phyloP scores from a whole-genome alignment of 768 basidiomycete species.

The Tylopilus rubrobrunneus region DNA sequence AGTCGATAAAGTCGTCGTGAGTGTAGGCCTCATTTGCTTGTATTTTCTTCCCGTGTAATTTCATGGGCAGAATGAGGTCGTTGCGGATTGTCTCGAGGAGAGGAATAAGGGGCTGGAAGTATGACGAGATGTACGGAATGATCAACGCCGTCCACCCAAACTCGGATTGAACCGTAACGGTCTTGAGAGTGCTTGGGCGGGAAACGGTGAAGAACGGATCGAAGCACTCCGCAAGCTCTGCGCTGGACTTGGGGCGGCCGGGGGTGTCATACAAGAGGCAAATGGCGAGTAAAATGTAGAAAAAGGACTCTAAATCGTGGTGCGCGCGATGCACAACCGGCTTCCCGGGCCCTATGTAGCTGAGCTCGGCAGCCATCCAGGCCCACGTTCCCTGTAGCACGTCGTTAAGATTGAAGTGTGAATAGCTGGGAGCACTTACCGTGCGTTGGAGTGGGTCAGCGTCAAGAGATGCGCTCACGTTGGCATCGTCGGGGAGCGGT shows the following conservation, averaged over 20 bases:
- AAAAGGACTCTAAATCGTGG: constrained; percentile 6
- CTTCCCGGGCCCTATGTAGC: no score
- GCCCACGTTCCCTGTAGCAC: no score
- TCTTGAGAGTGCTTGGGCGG: no score
- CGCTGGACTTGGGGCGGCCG: no score
- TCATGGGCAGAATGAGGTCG: not conserved
- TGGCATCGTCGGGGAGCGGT: no score
- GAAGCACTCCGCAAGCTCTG: not conserved
- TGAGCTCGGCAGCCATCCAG: no score
- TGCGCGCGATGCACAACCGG: no score
- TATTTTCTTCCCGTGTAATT: not conserved
- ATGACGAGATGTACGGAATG: not conserved
- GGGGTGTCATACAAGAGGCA: no score
- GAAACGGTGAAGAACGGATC: not conserved
- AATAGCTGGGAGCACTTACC: no score
- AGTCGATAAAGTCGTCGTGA: not conserved
- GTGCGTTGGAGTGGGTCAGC: no score
- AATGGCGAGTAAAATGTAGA: constrained; percentile 5
- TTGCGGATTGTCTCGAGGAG: not conserved
- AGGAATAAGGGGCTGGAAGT: constrained; percentile 1
- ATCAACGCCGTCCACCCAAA: not conserved
- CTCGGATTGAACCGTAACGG: not conserved
- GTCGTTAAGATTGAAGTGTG: no score
- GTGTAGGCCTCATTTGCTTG: not conserved
- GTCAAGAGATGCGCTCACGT: no score